Conservation (phyloP, 305 asterid genomes). For the Fraxinus ornus region DNA sequence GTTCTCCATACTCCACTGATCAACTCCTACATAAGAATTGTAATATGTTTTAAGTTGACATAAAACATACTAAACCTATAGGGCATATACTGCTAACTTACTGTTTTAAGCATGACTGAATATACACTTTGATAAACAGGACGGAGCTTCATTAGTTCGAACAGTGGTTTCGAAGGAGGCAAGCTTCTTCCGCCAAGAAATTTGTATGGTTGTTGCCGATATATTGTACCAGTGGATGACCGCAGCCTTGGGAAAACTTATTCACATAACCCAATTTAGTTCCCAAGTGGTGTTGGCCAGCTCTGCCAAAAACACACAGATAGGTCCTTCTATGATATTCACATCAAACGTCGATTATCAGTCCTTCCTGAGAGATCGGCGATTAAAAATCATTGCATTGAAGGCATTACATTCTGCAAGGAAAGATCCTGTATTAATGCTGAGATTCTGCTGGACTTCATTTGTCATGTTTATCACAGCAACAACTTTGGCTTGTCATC, state of each 20-base stretch:
- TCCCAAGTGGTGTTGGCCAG: slow-evolving; percentile 31
- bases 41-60: neutral
- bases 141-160: slow-evolving; percentile 69
- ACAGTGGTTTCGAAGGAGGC: slow-evolving; percentile 72
- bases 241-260: slow-evolving; percentile 35
- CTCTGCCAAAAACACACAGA: slow-evolving; percentile 23
- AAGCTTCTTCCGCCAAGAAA: slow-evolving; percentile 52
- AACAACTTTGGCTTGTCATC: slow-evolving; percentile 65
- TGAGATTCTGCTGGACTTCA: slow-evolving; percentile 61
- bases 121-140: slow-evolving; percentile 45
- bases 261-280: slow-evolving; percentile 29
- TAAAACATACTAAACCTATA: neutral
- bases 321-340: slow-evolving; percentile 27
- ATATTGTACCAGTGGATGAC: slow-evolving; percentile 59
- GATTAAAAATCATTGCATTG: slow-evolving; percentile 67
- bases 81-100: neutral
- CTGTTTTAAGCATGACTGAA: slow-evolving; percentile 10
- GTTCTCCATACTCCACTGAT: neutral
- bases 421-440: slow-evolving; percentile 57
- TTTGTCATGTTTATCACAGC: slow-evolving; percentile 49
- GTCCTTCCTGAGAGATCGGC: slow-evolving; percentile 61
- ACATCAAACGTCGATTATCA: slow-evolving; percentile 30
- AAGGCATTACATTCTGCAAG: slow-evolving; percentile 61
- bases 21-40: neutral
- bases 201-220: slow-evolving; percentile 57